Base-by-base conservation (phyloP, 2,329 filamentous ascomycete species). In the Ophiocordyceps polyrhachis-furcata region DNA sequence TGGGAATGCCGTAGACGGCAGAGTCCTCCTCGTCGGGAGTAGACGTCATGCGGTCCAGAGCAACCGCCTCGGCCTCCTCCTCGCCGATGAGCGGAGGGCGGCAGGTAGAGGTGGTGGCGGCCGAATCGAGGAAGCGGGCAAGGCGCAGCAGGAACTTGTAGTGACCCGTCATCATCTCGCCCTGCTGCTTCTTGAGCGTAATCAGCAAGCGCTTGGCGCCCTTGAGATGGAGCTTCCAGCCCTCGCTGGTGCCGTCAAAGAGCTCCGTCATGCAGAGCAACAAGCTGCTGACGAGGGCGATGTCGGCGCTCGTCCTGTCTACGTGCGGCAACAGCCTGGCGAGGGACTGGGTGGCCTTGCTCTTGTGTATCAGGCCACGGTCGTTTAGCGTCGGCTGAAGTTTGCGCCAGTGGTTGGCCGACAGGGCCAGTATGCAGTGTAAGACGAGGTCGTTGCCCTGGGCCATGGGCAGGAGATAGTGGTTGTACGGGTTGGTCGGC, bases 221-320 rank as follows among this genome's bases (percentile, higher is more conserved):
- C 44, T 63, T 60, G 17, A 66, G 55, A 46, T 66, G 63, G 44
- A 63, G 57, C 51, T 64, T 62, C 63, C 63, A 66, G 2, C 60
- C 58, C 31, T 59, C 53, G 15, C 62, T 64, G 2, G 62, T 59
- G 37, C 63, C 62, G 45, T 66, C 63, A 20, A 65, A 65, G 9
- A 66, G 49, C 46, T 66, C 64, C 5, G 63, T 63, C 54, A 66
- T 60, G 46, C 62, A 66, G 0, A 66, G 56, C 11, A 66, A 45
- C 14, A 66, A 53, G n/a, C 63, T 60, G 15, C 61, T 58, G 3
- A 59, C 57, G 19, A 65, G 62, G 11, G 63, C 61, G 43, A 63
- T 58, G 38, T 59, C 57, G 15, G 53, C 54, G 13, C 52, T 58
- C 7, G 51, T 53, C 21, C 47, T 51, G 40, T 59, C 53, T 0